Base-by-base conservation (phyloP, 352 stramenopile genomes). In the Aphanomyces invadans region DNA sequence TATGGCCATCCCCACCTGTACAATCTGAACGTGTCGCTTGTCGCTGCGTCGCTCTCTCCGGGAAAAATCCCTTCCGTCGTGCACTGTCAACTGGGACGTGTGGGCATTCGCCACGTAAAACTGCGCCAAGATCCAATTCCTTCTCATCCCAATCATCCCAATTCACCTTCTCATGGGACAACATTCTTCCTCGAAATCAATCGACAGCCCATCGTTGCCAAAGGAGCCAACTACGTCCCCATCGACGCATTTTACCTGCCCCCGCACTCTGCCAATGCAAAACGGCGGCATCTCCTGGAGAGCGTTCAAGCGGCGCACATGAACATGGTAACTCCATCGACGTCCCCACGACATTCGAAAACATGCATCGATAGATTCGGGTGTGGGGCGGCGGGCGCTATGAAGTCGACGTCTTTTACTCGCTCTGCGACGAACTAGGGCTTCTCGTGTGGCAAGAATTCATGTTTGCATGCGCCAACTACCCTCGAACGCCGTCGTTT, bases 401-500 rank as follows among this genome's bases (percentile, higher is more conserved):
- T 64, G 83, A 95, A 66, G 80, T 76, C 5, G 82, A 94, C 44
- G 53, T 71, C 4, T 95, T 95, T 75, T 96, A 96, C 60, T 71
- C 71, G 2, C 65, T 86, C 19, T 93, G 84, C 44, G 87, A 96
- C 71, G 74, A 78, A 21, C 69, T 93, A 11, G 88, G 88, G 12
- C 72, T 96, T n/a, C 62, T 96, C 26, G 76, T 96, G 17, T 96
- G 87, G 84, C 85, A 96, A 61, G 88, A 96, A 72, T 73, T 94
- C 55, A 96, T 96, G 88, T 96, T 95, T 67, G 87, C 88, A 9
- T 96, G 87, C 63, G 83, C 80, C 49, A 84, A 91, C 78, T 93
- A 90, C 64, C 87, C 87, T 55, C 79, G 84, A 33, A 72, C 94
- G 70, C 57, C 61, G 2, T 69, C 36, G 1, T 96, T 95, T 56